Percentiles rank a stretch among this genome's conserved stretches.
These are phyloP conservation scores for Pseudogymnoascus sp. DNA, from an alignment of 2,329 filamentous ascomycete genomes.

Conservation along the genomic window DNA sequence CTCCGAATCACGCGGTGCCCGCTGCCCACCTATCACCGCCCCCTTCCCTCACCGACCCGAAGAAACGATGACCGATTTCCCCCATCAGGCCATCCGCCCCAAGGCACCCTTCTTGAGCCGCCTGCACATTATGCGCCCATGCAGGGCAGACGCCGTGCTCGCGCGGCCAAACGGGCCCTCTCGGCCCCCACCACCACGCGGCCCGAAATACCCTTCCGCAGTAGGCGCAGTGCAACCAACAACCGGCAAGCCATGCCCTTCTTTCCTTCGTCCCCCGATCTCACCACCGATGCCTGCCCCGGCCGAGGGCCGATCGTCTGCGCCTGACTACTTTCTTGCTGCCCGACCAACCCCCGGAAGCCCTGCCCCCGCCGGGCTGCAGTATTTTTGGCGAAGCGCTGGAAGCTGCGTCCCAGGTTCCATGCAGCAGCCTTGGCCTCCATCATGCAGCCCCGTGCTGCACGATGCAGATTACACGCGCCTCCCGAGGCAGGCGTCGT, in stretches of 20 bases:
- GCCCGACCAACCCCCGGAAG: not conserved
- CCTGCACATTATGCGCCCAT: not conserved
- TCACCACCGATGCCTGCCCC: not conserved
- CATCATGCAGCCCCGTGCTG: not conserved
- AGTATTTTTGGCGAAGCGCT: conserved; percentile 5
- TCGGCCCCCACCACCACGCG: not conserved
- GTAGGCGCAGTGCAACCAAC: not conserved
- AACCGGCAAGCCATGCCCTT: not conserved
- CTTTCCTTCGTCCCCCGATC: not conserved
- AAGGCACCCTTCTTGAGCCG: not conserved
- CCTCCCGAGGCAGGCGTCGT: not conserved
- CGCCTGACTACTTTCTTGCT: not conserved
- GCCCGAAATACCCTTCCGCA: conserved; percentile 1
- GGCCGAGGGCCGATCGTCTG: not conserved
- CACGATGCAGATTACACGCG: not conserved
- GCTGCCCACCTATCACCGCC: not conserved
- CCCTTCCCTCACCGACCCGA: not conserved
- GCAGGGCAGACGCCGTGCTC: not conserved
- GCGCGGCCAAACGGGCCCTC: not conserved
- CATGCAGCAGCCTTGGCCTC: not conserved
- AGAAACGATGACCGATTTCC: not conserved
- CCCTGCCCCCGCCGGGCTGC: not conserved
- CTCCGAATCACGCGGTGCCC: not conserved
- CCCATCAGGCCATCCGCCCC: not conserved
- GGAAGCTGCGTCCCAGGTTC: not conserved